phyloP scores from a whole-genome alignment of 1,284 basidiomycete genomes.

The Cystobasidium pallidum region DNA sequence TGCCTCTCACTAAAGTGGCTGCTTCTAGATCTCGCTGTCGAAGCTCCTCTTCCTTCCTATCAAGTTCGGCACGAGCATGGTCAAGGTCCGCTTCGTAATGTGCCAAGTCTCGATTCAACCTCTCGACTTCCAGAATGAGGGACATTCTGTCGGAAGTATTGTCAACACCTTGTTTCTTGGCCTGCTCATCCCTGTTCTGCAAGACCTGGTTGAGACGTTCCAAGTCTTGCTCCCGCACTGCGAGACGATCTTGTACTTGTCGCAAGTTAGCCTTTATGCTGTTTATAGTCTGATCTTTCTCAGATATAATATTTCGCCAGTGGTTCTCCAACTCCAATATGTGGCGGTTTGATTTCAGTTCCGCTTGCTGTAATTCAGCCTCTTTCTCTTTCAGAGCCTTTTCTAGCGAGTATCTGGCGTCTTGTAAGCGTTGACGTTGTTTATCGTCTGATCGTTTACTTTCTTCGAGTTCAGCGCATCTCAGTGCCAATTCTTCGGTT shows the following conservation, averaged over 20 bases:
- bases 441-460: conserved; percentile 47
- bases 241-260: conserved; percentile 62
- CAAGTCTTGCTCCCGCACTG: conserved; percentile 73
- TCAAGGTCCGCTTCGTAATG: conserved; percentile 78
- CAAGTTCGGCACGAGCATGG: conserved; percentile 72
- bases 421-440: conserved; percentile 53
- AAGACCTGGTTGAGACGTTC: conserved; percentile 73
- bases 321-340: conserved; percentile 57
- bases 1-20: conserved; percentile 65
- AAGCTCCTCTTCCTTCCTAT: conserved; percentile 67
- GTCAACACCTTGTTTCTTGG: conserved; percentile 73
- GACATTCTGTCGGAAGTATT: conserved; percentile 82
- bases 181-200: conserved; percentile 61
- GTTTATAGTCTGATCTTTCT: conserved; percentile 57
- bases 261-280: conserved; percentile 57
- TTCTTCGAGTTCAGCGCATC: conserved; percentile 60
- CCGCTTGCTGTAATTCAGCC: conserved; percentile 54
- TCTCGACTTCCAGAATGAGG: conserved; percentile 85
- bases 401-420: conserved; percentile 69
- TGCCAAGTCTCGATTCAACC: conserved; percentile 80
- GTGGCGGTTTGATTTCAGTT: conserved; percentile 57
- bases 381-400: conserved; percentile 65
- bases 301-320: conserved; percentile 56
- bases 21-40: conserved; percentile 71
- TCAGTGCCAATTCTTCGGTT: conserved; percentile 73